Conservation (phyloP, 1,139 yeast genomes). For the Yamadazyma songkhlaensis region DNA sequence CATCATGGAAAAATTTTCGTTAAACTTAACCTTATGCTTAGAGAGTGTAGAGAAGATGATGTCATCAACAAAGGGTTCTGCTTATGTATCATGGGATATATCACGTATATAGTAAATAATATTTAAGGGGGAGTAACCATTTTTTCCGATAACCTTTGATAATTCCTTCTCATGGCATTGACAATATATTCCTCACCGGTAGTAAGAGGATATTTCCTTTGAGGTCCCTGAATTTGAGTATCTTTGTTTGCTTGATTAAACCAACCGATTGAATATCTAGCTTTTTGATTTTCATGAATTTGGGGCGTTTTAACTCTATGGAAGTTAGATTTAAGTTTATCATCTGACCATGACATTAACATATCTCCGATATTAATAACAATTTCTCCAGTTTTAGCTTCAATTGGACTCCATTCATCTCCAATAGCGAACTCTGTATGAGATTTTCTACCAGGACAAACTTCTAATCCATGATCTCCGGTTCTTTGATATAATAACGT, state of each 20-base stretch:
- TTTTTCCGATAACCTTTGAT: constrained; percentile 8
- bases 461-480: constrained; percentile 28
- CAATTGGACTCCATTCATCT: constrained; percentile 26
- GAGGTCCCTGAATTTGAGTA: constrained; percentile 25
- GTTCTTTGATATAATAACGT: constrained; percentile 26
- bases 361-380: constrained; percentile 30
- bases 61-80: no score
- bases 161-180: constrained; percentile 25
- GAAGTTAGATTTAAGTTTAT: constrained; percentile 23
- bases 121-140: neutral
- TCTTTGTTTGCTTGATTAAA: constrained; percentile 29
- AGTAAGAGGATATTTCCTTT: constrained; percentile 20
- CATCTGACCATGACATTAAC: constrained; percentile 32
- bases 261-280: constrained; percentile 24
- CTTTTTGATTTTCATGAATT: constrained; percentile 18
- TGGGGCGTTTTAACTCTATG: constrained; percentile 25
- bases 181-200: constrained; percentile 26
- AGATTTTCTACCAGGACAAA: constrained; percentile 28
- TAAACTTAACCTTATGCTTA: no score
- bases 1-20: no score
- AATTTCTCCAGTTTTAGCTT: constrained; percentile 25
- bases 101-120: neutral
- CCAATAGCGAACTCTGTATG: constrained; percentile 26
- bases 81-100: neutral
- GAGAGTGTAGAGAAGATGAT: no score